Percentiles rank a stretch among this genome's conserved stretches.
These are phyloP conservation scores for Petunia hybrid DNA, from an alignment of 305 asterid genomes.

Conservation along the genomic window DNA sequence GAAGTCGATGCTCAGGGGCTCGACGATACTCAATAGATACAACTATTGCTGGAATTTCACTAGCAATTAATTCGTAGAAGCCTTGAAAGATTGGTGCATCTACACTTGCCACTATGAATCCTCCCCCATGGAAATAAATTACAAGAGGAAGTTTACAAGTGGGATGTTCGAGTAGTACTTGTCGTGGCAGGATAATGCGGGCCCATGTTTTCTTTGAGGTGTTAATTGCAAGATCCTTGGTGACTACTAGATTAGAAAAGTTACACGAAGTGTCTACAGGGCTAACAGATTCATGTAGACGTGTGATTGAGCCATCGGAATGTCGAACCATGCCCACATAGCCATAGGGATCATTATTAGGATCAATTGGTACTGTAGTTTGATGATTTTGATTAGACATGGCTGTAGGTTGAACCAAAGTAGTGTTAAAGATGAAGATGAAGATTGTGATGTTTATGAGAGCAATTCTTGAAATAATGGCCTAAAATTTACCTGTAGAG, in stretches of 20 bases:
- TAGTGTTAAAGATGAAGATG: neutral
- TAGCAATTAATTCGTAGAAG: too few relatives aligned
- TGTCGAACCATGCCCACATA: conserved; percentile 34
- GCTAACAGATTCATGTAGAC: neutral
- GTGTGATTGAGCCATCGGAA: conserved; percentile 30
- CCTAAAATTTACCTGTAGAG: too few relatives aligned
- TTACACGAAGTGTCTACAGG: neutral
- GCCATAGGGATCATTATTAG: conserved; percentile 32
- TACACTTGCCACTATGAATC: too few relatives aligned
- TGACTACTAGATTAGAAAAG: neutral
- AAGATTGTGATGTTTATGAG: too few relatives aligned
- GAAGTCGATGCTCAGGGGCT: too few relatives aligned
- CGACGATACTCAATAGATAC: too few relatives aligned
- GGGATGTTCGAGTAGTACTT: neutral
- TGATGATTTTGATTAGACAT: too few relatives aligned
- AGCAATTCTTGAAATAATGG: too few relatives aligned
- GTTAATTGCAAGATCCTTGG: neutral
- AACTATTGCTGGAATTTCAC: too few relatives aligned
- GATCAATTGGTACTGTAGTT: neutral
- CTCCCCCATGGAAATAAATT: neutral
- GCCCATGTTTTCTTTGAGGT: neutral
- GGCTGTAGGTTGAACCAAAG: too few relatives aligned
- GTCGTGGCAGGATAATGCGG: too few relatives aligned
- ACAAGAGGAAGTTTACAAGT: too few relatives aligned
- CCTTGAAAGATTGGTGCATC: conserved; percentile 21